Percentiles rank a stretch among this genome's conserved stretches.
These are phyloP conservation scores for Penicillium frequentans DNA, from an alignment of 2,329 filamentous ascomycete species.

Conservation along the genomic window DNA sequence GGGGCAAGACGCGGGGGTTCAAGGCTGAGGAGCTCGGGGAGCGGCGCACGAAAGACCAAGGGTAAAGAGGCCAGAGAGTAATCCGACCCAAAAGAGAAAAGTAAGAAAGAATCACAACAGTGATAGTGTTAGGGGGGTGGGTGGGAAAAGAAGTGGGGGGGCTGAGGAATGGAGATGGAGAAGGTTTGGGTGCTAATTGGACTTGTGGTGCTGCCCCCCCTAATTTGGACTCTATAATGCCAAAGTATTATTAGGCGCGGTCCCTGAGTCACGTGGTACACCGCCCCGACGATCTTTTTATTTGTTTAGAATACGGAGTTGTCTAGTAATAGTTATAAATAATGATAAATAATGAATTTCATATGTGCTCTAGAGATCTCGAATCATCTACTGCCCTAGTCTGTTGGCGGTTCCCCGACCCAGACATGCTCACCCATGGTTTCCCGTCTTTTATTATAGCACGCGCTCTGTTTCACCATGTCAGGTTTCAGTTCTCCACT, in stretches of 20 bases:
- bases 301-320: background rate
- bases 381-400: background rate
- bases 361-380: too few species aligned
- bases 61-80: background rate
- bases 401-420: background rate
- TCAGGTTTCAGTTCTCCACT: background rate
- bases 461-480: background rate
- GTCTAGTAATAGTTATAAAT: background rate
- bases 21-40: background rate
- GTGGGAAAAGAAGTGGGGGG: constrained; percentile 3
- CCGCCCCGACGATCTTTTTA: background rate
- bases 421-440: background rate
- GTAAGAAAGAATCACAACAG: background rate
- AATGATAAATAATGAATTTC: too few species aligned
- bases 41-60: background rate
- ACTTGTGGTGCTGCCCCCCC: constrained; percentile 1
- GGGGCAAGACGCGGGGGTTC: background rate
- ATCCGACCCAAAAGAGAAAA: background rate
- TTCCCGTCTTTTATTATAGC: background rate
- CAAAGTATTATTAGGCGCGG: background rate
- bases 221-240: background rate
- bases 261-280: constrained; percentile 4
- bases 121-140: background rate
- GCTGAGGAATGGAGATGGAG: constrained; percentile 5
- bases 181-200: constrained; percentile 3